Conservation (phyloP, 179 eudicot species). For the Sideroxylon spinosum region DNA sequence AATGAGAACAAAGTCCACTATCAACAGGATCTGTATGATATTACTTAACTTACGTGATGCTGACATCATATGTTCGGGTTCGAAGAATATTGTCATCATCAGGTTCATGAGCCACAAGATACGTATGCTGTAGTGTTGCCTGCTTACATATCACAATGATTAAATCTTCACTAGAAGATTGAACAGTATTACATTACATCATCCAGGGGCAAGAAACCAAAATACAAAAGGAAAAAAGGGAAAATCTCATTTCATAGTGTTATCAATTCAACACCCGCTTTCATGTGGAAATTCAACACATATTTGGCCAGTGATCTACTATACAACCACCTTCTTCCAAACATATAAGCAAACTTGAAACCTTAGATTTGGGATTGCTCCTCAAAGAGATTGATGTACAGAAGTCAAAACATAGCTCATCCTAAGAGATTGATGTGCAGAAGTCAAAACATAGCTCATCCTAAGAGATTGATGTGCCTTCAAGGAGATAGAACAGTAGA, state of each 20-base stretch:
- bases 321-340: not conserved
- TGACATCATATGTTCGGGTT: constrained; percentile 94
- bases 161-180: not conserved
- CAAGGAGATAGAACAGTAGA: not conserved
- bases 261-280: not conserved
- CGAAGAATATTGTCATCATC: constrained; percentile 92
- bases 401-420: too few species aligned
- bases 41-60: constrained; percentile 74
- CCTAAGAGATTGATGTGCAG: not conserved
- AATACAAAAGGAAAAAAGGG: not conserved
- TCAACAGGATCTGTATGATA: constrained; percentile 1
- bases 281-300: not conserved
- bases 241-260: not conserved
- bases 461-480: not conserved
- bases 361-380: not conserved
- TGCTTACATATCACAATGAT: constrained; percentile 28
- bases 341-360: too few species aligned
- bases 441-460: too few species aligned
- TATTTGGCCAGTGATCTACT: not conserved
- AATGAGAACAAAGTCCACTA: not conserved
- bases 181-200: not conserved
- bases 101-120: constrained; percentile 92
- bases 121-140: constrained; percentile 78
- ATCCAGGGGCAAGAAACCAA: not conserved
- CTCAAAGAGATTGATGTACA: not conserved